Evolutionary conservation across 2,329 filamentous ascomycete genomes (phyloP).

Genomic region (Mariannaea sp.): DNA sequence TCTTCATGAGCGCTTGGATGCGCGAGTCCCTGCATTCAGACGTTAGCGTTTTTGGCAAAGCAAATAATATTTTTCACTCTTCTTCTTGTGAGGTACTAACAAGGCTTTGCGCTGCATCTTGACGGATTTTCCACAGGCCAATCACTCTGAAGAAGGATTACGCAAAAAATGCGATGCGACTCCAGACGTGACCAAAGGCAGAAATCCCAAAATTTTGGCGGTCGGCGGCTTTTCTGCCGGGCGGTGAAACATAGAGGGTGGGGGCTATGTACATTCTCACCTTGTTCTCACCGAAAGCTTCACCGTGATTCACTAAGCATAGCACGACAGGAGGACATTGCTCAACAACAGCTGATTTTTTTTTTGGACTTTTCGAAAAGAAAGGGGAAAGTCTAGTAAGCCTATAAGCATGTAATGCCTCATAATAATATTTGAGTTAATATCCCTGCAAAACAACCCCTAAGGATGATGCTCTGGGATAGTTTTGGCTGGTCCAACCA

Average conservation of each 20-base stretch:
- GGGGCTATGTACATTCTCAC: slow-evolving; percentile 11
- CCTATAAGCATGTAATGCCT: no score
- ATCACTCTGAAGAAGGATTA: slow-evolving; percentile 37
- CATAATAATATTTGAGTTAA: no score
- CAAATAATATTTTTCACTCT: no score
- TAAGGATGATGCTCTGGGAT: no score
- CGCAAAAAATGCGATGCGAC: slow-evolving; percentile 39
- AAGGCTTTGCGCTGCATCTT: slow-evolving; percentile 65
- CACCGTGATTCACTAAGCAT: not conserved
- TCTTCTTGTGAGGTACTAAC: no score
- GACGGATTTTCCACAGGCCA: slow-evolving; percentile 31
- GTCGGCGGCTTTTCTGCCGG: slow-evolving; percentile 46
- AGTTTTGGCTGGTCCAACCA: no score
- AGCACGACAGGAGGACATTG: not conserved
- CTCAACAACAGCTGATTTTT: not conserved
- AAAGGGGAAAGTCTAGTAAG: no score
- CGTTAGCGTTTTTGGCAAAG: slow-evolving; percentile 8
- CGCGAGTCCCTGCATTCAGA: slow-evolving; percentile 71
- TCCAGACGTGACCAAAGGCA: slow-evolving; percentile 32
- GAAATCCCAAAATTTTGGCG: slow-evolving; percentile 49
- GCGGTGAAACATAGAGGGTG: slow-evolving; percentile 38
- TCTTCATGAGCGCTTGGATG: slow-evolving; percentile 87
- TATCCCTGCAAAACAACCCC: no score
- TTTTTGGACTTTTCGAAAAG: no score
- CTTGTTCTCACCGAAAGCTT: slow-evolving; percentile 7